Conservation (phyloP, 106 monocot genomes). For the Dendrobium chrysotoxum region DNA sequence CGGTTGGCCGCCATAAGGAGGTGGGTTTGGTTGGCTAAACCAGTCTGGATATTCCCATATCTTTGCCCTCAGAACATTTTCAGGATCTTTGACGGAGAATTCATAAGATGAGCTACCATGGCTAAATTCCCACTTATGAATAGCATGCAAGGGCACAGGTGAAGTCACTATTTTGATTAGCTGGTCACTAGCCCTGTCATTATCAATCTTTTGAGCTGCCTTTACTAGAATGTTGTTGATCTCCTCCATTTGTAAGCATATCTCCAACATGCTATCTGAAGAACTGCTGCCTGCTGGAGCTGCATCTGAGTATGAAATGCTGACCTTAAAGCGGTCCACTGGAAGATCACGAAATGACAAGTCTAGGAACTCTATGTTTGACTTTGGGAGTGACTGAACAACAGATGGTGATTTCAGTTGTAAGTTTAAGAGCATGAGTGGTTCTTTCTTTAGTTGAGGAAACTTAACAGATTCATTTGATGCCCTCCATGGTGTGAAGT, state of each 20-base stretch:
- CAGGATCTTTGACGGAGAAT: constrained; percentile 55
- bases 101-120: constrained; percentile 42
- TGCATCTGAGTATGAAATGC: constrained; percentile 2
- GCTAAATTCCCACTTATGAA: constrained; percentile 57
- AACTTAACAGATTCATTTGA: constrained; percentile 13
- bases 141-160: constrained; percentile 63
- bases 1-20: no score
- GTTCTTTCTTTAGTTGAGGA: constrained; percentile 16
- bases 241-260: constrained; percentile 6
- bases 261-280: constrained; percentile 28
- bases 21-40: no score
- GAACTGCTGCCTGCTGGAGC: background rate
- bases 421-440: background rate
- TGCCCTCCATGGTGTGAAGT: constrained; percentile 16
- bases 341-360: constrained; percentile 62
- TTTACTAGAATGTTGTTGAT: constrained; percentile 2
- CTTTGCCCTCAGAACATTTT: constrained; percentile 60
- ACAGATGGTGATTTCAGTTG: background rate
- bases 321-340: constrained; percentile 33
- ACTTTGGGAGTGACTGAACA: constrained; percentile 12
- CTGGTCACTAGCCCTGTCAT: constrained; percentile 14
- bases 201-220: constrained; percentile 17
- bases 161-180: constrained; percentile 21
- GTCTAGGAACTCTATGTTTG: constrained; percentile 47
- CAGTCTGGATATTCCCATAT: no score